Evolutionary conservation across 2,329 filamentous ascomycete species (phyloP), one percentile per base, ranked within the genome.

Genomic region (Coleophoma crateriformis): DNA sequence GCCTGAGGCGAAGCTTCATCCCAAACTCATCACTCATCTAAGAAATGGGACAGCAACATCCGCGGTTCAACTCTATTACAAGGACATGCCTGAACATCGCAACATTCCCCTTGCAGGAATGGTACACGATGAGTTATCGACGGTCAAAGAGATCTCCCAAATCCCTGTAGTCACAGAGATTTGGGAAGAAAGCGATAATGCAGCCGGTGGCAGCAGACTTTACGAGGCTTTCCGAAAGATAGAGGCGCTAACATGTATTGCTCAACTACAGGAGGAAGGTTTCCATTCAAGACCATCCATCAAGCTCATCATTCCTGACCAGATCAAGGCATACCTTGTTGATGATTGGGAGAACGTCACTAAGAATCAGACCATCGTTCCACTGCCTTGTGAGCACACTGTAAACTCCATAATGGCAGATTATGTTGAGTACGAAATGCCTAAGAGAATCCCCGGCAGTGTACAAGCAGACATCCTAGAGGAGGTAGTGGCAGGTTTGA

Each of bases 301-400:
- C 61, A 88, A 90, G 60, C 79, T 99, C 39, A 78, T 85, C 45
- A 84, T 97, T 56, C 90, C 94, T 0, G 94, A 97, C 64, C 82
- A 87, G 57, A 77, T 99, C 57, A 96, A 97, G 72, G 89, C 88
- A 14, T 79, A 95, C 54, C 81, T 99, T 3, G 94, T 99, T 19
- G 94, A 99, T 65, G 94, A 99, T 67, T 99, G 94, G 94, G 94
- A 99, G 68, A 95, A 96, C 61, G 84, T 99, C 54, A 99, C 94
- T 50, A 97, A 96, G 72, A 94, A 95, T 65, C 82, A 90, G 59
- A 88, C 92, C 64, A 82, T 97, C 4, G 89, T 96, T 33, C 85
- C 88, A 2, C 75, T 99, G 14, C 94, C 94, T 0, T 85, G 90
- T 43, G 75, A 78, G 27, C 81, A 85, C 46, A 83, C 92, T 1